A percentile compares a stretch with the other conserved stretches of the same genome.
phyloP scores from a whole-genome alignment of 495 filamentous ascomycete species.

The Hyaloscypha variabilis region DNA sequence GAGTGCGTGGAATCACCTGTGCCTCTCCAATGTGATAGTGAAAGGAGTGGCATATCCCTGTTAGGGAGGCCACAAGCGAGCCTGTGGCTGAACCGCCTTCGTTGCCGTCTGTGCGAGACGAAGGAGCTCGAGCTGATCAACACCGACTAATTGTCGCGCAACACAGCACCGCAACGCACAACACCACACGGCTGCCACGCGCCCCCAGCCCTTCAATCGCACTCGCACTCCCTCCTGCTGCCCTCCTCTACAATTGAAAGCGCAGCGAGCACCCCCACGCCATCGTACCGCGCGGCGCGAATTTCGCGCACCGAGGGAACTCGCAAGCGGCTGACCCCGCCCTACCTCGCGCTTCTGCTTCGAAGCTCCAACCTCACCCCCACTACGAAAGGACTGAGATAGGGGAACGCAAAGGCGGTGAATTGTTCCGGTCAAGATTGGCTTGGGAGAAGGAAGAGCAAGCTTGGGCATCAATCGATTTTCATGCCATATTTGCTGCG shows the following conservation, averaged over 20 bases:
- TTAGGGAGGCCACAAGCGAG: no score
- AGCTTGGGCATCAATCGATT: constrained; percentile 31
- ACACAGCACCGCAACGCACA: constrained; percentile 16
- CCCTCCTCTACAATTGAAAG: neutral
- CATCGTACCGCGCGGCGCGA: neutral
- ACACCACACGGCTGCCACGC: constrained; percentile 22
- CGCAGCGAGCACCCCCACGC: neutral
- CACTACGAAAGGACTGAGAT: neutral
- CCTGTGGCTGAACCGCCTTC: neutral
- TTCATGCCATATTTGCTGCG: constrained; percentile 15
- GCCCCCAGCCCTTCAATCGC: constrained; percentile 2
- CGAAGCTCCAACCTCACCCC: neutral
- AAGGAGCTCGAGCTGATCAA: neutral
- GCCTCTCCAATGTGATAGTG: no score
- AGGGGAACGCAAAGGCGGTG: neutral
- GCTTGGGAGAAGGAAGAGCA: neutral
- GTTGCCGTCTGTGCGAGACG: neutral
- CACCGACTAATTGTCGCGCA: neutral
- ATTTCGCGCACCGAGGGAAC: neutral
- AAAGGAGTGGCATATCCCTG: no score
- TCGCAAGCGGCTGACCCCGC: constrained; percentile 15
- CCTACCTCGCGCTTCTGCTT: constrained; percentile 12
- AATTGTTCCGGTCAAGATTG: neutral
- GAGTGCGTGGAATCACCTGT: neutral
- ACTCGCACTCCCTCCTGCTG: neutral